Conservation (phyloP, 306 rosid species). For the Chamaecrista fasciculata region DNA sequence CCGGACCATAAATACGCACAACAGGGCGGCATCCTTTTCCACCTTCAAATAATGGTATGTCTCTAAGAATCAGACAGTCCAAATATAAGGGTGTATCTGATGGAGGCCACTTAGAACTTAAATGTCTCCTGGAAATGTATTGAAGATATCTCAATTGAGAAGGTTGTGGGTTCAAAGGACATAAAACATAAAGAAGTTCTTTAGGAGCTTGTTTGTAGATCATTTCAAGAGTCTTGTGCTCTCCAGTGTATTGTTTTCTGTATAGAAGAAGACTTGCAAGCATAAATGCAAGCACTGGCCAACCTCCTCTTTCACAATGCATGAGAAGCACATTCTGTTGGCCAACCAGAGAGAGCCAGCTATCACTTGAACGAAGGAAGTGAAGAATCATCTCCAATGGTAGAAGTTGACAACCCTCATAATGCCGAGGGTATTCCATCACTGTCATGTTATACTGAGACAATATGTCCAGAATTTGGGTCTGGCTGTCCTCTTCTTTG, state of each 20-base stretch:
- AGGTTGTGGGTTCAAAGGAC: conserved; percentile 87
- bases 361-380: conserved; percentile 96
- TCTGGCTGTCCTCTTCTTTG: conserved; percentile 79
- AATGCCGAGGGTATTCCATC: conserved; percentile 96
- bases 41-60: conserved; percentile 69
- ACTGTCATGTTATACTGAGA: conserved; percentile 97
- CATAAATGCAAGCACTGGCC: conserved; percentile 99
- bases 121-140: conserved; percentile 81
- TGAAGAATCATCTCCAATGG: conserved; percentile 95
- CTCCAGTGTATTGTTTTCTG: conserved; percentile 91
- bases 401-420: conserved; percentile 83
- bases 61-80: conserved; percentile 83
- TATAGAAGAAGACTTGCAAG: conserved; percentile 84
- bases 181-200: conserved; percentile 78
- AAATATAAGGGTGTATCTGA: conserved; percentile 76
- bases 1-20: conserved; percentile 80
- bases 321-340: conserved; percentile 90
- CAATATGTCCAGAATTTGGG: conserved; percentile 74
- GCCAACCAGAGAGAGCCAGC: conserved; percentile 95
- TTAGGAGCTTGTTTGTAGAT: conserved; percentile 97
- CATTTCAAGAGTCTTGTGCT: conserved; percentile 94
- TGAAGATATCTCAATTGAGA: conserved; percentile 98
- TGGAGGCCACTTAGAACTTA: conserved; percentile 94
- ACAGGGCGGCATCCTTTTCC: conserved; percentile 87
- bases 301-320: conserved; percentile 98